Evolutionary conservation across 257 asterid genomes (phyloP).

Genomic region (Eucommia ulmoides): DNA sequence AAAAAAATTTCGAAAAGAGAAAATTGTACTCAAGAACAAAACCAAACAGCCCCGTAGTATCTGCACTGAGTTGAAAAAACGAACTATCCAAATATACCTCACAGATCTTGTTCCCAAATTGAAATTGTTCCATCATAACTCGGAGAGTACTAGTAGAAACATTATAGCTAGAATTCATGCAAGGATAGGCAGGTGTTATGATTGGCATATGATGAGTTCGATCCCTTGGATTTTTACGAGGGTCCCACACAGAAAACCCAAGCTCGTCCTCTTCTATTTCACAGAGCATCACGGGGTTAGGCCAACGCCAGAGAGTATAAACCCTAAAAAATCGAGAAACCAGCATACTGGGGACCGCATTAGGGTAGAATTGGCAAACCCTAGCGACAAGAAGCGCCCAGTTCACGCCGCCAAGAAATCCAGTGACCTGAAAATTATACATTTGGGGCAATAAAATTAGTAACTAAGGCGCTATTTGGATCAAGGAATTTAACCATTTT

Average conservation of each 20-base stretch:
- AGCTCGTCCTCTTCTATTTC: slow-evolving; percentile 75
- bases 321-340: slow-evolving; percentile 89
- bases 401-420: slow-evolving; percentile 96
- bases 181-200: slow-evolving; percentile 97
- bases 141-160: slow-evolving; percentile 89
- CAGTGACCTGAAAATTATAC: slow-evolving; percentile 67
- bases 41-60: no score
- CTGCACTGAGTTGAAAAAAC: no score
- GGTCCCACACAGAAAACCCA: slow-evolving; percentile 92
- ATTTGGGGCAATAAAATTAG: no score
- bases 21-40: no score
- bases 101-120: slow-evolving; percentile 56
- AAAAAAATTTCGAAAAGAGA: no score
- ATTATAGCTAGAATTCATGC: slow-evolving; percentile 98
- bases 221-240: slow-evolving; percentile 84
- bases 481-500: no score
- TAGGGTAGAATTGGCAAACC: slow-evolving; percentile 83
- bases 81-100: no score
- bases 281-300: slow-evolving; percentile 91
- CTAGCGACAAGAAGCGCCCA: slow-evolving; percentile 99
- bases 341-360: slow-evolving; percentile 91
- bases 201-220: slow-evolving; percentile 88
- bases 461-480: no score
- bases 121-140: slow-evolving; percentile 85
- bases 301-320: slow-evolving; percentile 95